Base-by-base conservation (phyloP, 257 asterid genomes). In the Solanum appendiculatum region DNA sequence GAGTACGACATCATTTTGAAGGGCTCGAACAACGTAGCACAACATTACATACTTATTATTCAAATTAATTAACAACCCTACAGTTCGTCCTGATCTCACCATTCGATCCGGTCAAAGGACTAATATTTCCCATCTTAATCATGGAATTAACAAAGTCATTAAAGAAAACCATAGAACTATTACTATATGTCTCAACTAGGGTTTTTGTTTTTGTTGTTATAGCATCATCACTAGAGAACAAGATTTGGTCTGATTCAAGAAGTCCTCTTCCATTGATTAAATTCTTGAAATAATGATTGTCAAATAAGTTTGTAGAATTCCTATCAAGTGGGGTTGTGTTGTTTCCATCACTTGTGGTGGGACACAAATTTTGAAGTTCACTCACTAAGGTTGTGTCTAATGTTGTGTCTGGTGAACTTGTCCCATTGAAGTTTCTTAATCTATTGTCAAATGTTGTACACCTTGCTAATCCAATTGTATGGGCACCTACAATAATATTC, bases 31-130 rank as follows among this genome's bases (percentile, higher is more conserved):
- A 69, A 69, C 1, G 15, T 60, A 23, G 0, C 60, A 60, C 68
- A 23, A 0, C 11, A 60, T 23, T 23, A 68, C 29, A 34, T 34
- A 72, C 14, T 42, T 1, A 77, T 15, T 25, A 42, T 42, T 44
- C 3, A 15, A 44, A 42, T 92, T 93, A 1, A 89, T 94, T 94
- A 1, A 89, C 83, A 77, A 89, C 92, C 92, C 98, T 92, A 64
- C 98, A 95, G 46, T 96, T 94, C 87, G 60, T 93, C 66, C 98
- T 86, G 42, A 96, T 90, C 91, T 96, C 88, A 44, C 99, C 99
- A 34, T 85, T 54, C 1, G 92, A 88, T 40, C 96, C 98, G 0
- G 93, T 93, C 14, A 95, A 36, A 27, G 95, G 90, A 42, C 93
- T 87, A 44, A 94, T 91, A 73, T 89, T 94, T 23, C 94, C 98